Evolutionary conservation across 192 early-diverging fungal genomes (phyloP).

Genomic region (Entomortierella parvispora): DNA sequence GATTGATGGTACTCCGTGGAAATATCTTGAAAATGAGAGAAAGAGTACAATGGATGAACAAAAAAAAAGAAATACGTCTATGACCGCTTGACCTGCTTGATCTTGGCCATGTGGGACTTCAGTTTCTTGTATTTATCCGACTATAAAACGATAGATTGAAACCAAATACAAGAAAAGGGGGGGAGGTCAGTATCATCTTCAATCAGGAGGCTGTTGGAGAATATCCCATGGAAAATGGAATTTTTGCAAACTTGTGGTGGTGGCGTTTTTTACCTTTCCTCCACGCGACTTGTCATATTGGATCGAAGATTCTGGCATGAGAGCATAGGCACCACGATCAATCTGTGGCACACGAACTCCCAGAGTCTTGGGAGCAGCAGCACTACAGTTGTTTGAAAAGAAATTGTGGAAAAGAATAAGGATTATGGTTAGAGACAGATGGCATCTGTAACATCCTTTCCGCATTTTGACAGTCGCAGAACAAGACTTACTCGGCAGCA

Average conservation of each 20-base stretch:
- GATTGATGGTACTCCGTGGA: no score
- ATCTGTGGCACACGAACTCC: constrained; percentile 42
- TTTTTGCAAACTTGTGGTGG: background rate
- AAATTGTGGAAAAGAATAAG: background rate
- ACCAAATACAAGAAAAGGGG: background rate
- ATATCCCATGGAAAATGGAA: background rate
- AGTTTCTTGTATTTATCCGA: constrained; percentile 50
- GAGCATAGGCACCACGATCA: constrained; percentile 31
- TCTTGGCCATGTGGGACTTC: constrained; percentile 55
- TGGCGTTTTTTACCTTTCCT: constrained; percentile 26
- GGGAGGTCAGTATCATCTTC: background rate
- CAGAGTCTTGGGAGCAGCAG: constrained; percentile 18
- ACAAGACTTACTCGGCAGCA: constrained; percentile 25
- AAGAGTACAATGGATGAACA: background rate
- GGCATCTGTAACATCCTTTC: background rate
- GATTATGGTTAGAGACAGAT: background rate
- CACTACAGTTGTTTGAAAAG: background rate
- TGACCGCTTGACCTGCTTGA: constrained; percentile 48
- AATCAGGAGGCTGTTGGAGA: background rate
- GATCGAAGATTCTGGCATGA: constrained; percentile 45
- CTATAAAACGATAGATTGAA: background rate
- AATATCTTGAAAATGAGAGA: background rate
- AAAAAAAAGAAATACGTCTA: background rate
- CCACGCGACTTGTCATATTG: constrained; percentile 47
- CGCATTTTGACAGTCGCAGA: background rate